phyloP scores from a whole-genome alignment of 305 asterid species.

The Fraxinus paxiana region DNA sequence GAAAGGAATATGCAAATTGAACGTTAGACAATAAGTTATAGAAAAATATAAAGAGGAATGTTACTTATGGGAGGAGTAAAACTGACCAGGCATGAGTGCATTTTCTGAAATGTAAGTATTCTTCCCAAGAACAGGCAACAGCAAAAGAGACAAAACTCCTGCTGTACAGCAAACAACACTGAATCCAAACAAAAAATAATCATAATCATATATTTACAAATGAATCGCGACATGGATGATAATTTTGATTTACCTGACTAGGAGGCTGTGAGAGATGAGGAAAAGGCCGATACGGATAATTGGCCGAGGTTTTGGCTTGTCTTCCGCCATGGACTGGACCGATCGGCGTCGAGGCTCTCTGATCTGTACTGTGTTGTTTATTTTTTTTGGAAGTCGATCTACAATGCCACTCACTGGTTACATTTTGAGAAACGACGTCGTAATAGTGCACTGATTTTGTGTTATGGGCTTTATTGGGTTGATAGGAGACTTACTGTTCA shows the following conservation, averaged over 20 bases:
- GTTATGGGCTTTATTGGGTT: background rate
- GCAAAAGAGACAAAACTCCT: slow-evolving; percentile 68
- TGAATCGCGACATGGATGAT: slow-evolving; percentile 1
- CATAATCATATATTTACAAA: background rate
- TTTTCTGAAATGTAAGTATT: slow-evolving; percentile 85
- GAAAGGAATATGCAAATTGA: background rate
- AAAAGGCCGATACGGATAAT: slow-evolving; percentile 72
- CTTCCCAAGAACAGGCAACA: slow-evolving; percentile 86
- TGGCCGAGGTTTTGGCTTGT: slow-evolving; percentile 71
- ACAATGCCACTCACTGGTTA: background rate
- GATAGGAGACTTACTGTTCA: background rate
- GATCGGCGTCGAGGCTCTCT: slow-evolving; percentile 20
- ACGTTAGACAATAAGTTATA: background rate
- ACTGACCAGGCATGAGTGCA: slow-evolving; percentile 93
- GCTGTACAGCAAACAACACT: slow-evolving; percentile 73
- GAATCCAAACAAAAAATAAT: slow-evolving; percentile 30
- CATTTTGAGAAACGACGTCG: background rate
- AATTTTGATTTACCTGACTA: slow-evolving; percentile 54
- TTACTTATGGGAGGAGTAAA: background rate
- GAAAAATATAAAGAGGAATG: background rate
- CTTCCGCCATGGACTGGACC: slow-evolving; percentile 44
- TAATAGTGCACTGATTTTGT: background rate
- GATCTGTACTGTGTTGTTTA: background rate
- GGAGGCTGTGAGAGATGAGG: slow-evolving; percentile 62
- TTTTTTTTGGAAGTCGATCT: background rate